phyloP scores from a whole-genome alignment of 1,139 yeast species.

The Lodderomyces jiufengensis region DNA sequence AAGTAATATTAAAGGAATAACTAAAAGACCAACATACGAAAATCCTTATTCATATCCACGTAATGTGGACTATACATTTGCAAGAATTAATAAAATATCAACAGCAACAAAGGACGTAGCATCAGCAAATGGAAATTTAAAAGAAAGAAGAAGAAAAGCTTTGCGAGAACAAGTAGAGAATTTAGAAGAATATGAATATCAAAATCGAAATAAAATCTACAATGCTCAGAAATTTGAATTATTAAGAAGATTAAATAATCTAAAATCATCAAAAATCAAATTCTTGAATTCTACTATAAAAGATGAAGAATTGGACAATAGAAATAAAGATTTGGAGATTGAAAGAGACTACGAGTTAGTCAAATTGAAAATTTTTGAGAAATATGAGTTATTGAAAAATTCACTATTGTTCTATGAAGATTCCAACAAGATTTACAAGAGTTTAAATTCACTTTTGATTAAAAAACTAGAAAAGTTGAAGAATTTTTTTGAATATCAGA shows the following conservation, averaged over 20 bases:
- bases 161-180: constrained; percentile 18
- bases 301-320: constrained; percentile 28
- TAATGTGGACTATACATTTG: constrained; percentile 6
- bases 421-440: constrained; percentile 35
- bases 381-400: constrained; percentile 34
- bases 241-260: constrained; percentile 23
- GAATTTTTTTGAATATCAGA: constrained; percentile 41
- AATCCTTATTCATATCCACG: constrained; percentile 8
- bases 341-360: constrained; percentile 35
- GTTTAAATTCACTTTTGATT: constrained; percentile 25
- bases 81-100: constrained; percentile 8
- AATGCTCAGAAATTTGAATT: constrained; percentile 22
- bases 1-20: constrained; percentile 14
- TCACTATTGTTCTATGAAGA: constrained; percentile 37
- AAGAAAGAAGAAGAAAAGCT: constrained; percentile 24
- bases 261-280: constrained; percentile 25
- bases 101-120: too few species aligned
- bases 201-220: constrained; percentile 21
- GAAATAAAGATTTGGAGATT: constrained; percentile 16
- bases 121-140: constrained; percentile 19
- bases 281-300: constrained; percentile 20
- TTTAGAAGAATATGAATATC: constrained; percentile 16
- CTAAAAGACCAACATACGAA: constrained; percentile 7
- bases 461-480: constrained; percentile 40
- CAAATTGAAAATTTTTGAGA: constrained; percentile 30